These are phyloP conservation scores for Phialocephala sp. DNA, from an alignment of 2,329 filamentous ascomycete species.

Conservation along the genomic window DNA sequence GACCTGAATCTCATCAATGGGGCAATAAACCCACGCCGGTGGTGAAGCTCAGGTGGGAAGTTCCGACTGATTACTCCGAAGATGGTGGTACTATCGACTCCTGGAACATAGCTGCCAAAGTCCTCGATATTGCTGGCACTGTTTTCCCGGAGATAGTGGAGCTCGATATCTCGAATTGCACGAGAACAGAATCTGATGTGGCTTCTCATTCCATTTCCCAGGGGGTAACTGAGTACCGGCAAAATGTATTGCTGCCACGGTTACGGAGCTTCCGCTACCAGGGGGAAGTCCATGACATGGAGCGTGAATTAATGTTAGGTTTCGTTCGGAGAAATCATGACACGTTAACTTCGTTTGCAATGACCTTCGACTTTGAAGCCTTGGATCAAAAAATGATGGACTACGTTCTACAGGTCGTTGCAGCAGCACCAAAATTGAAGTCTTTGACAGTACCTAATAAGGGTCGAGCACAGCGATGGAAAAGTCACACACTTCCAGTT, in stretches of 20 bases:
- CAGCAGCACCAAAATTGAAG: not conserved
- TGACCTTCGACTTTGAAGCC: conserved; percentile 3
- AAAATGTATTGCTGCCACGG: not conserved
- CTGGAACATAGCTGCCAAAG: conserved; percentile 9
- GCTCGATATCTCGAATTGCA: conserved; percentile 11
- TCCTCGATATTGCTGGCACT: conserved; percentile 6
- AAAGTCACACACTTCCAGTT: conserved; percentile 1
- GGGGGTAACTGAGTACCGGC: not conserved
- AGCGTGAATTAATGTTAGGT: conserved; percentile 9
- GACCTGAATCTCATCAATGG: conserved; percentile 2
- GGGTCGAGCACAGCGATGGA: not conserved
- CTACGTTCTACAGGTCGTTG: not conserved
- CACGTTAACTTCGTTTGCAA: conserved; percentile 8
- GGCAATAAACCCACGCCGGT: not conserved
- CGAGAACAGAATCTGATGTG: not conserved
- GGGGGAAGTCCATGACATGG: conserved; percentile 5
- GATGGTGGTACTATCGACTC: conserved; percentile 4
- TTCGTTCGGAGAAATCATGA: conserved; percentile 16
- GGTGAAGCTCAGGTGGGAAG: conserved; percentile 2
- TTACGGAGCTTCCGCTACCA: conserved; percentile 14
- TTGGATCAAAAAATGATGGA: conserved; percentile 10
- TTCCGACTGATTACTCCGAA: not conserved
- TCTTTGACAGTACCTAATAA: not conserved
- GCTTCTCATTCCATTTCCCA: not conserved
- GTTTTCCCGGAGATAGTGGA: conserved; percentile 7